Evolutionary conservation across 495 filamentous ascomycete species (phyloP).

Genomic region (Mytilinidion resinicola): DNA sequence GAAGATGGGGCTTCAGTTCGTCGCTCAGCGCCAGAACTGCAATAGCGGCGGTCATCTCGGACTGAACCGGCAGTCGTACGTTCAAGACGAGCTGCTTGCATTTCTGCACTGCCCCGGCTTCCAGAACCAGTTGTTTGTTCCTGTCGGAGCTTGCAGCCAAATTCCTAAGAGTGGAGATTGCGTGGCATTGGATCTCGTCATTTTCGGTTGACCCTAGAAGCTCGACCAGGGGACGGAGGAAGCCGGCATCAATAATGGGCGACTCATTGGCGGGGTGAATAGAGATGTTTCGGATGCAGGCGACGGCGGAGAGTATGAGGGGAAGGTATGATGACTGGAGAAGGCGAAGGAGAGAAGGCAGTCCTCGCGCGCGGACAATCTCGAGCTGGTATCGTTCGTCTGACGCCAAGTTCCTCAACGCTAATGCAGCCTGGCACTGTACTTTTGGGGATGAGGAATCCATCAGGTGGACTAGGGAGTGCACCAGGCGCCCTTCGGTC

Average conservation of each 20-base stretch:
- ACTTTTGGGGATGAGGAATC: slow-evolving; percentile 96
- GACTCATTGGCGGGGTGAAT: slow-evolving; percentile 99
- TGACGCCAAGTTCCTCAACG: slow-evolving; percentile 89
- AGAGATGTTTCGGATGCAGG: slow-evolving; percentile 97
- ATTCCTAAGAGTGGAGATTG: slow-evolving; percentile 93
- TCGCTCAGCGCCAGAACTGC: slow-evolving; percentile 95
- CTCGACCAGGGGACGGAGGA: slow-evolving; percentile 87
- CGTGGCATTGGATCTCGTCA: slow-evolving; percentile 98
- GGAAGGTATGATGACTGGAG: slow-evolving; percentile 93
- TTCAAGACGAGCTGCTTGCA: slow-evolving; percentile 95
- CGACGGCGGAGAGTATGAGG: slow-evolving; percentile 92
- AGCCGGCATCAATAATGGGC: slow-evolving; percentile 97
- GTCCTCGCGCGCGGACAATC: slow-evolving; percentile 81
- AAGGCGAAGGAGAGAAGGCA: slow-evolving; percentile 76
- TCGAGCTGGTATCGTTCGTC: slow-evolving; percentile 99
- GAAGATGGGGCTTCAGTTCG: slow-evolving; percentile 83
- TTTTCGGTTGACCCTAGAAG: slow-evolving; percentile 92
- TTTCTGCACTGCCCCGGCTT: slow-evolving; percentile 95
- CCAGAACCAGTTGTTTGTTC: slow-evolving; percentile 92
- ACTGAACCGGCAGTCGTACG: slow-evolving; percentile 90
- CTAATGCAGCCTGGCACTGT: slow-evolving; percentile 93
- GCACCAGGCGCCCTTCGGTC: slow-evolving; percentile 80
- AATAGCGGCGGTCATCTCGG: slow-evolving; percentile 98
- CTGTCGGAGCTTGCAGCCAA: slow-evolving; percentile 92
- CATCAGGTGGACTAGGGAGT: slow-evolving; percentile 92